A percentile compares a stretch with the other conserved stretches of the same genome.
phyloP scores from a whole-genome alignment of 306 rosid species.

The Cucurbita maxima region DNA sequence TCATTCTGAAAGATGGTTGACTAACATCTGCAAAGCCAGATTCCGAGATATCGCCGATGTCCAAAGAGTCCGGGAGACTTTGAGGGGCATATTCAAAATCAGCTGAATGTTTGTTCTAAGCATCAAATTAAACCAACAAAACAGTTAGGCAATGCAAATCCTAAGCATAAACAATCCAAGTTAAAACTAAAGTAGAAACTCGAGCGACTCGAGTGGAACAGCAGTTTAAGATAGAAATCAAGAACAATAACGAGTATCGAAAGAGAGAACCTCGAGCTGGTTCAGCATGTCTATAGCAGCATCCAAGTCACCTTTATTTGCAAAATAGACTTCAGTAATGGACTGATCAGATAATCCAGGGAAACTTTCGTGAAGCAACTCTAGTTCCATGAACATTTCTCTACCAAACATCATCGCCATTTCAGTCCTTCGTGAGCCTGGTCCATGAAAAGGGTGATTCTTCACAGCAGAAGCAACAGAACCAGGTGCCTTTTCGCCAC shows the following conservation, averaged over 20 bases:
- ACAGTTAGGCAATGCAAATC: background rate
- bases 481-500: constrained; percentile 8
- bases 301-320: constrained; percentile 44
- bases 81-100: constrained; percentile 20
- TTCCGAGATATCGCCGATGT: constrained; percentile 76
- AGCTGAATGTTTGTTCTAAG: background rate
- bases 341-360: constrained; percentile 51
- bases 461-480: constrained; percentile 13
- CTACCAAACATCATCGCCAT: constrained; percentile 21
- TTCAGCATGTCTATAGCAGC: constrained; percentile 64
- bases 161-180: background rate
- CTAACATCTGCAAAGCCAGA: constrained; percentile 20
- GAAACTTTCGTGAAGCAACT: constrained; percentile 50
- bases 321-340: constrained; percentile 50
- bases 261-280: constrained; percentile 60
- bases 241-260: background rate
- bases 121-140: background rate
- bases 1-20: constrained; percentile 31
- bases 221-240: background rate
- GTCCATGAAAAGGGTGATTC: constrained; percentile 24
- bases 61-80: constrained; percentile 71
- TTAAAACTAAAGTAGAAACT: background rate
- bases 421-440: constrained; percentile 23
- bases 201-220: background rate
- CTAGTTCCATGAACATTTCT: constrained; percentile 49